phyloP scores from a whole-genome alignment of 495 filamentous ascomycete species.

The Neurospora tetraspora region DNA sequence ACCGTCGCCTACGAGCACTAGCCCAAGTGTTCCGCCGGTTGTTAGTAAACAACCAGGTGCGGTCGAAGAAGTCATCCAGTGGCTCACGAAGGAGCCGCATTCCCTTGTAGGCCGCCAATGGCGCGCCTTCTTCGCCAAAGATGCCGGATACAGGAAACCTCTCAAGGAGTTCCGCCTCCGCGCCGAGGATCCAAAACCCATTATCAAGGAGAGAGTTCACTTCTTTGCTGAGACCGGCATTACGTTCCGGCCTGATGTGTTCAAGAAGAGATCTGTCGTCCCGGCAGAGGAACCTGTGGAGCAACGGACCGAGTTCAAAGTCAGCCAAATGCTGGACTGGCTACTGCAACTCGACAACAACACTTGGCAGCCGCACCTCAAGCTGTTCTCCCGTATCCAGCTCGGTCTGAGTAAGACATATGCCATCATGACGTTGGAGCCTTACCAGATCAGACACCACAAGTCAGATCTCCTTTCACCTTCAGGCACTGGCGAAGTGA shows the following conservation, averaged over 20 bases:
- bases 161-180: conserved; percentile 22
- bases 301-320: conserved; percentile 19
- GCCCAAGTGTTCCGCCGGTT: conserved; percentile 1
- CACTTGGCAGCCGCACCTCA: conserved; percentile 23
- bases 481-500: conserved; percentile 32
- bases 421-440: conserved; percentile 25
- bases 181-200: conserved; percentile 21
- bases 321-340: conserved; percentile 32
- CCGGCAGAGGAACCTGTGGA: conserved; percentile 8
- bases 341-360: conserved; percentile 31
- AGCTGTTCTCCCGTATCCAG: conserved; percentile 33
- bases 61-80: conserved; percentile 27
- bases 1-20: conserved; percentile 17
- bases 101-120: conserved; percentile 32
- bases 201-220: conserved; percentile 30
- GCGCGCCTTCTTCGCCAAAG: conserved; percentile 35
- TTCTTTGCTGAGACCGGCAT: conserved; percentile 36
- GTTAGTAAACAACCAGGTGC: conserved; percentile 15
- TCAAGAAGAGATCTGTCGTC: not conserved
- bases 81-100: conserved; percentile 29
- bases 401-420: conserved; percentile 36
- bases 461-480: conserved; percentile 26
- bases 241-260: conserved; percentile 15
- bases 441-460: conserved; percentile 26
- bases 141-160: conserved; percentile 27